A percentile compares a stretch with the other conserved stretches of the same genome.
Evolutionary conservation across 352 stramenopile species (phyloP).

Genomic region (Globisporangium uncinulatum): DNA sequence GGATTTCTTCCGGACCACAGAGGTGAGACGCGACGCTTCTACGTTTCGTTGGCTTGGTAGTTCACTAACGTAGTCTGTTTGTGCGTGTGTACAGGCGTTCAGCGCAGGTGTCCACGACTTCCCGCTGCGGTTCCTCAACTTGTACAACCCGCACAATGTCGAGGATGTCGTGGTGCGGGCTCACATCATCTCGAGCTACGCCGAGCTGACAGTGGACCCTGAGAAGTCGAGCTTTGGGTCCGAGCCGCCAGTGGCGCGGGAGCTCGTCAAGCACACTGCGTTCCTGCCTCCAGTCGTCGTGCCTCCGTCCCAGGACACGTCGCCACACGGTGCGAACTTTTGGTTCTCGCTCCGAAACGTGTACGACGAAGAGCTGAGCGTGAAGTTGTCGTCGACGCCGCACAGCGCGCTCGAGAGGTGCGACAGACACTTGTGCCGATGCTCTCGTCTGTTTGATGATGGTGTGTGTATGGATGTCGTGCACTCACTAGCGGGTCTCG

Average conservation of each 20-base stretch:
- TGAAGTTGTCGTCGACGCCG: constrained; percentile 50
- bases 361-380: constrained; percentile 77
- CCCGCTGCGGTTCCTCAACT: constrained; percentile 56
- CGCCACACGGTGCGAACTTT: constrained; percentile 58
- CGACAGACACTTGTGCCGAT: constrained; percentile 1
- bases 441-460: background rate
- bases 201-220: constrained; percentile 70
- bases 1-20: constrained; percentile 54
- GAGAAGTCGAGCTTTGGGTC: constrained; percentile 49
- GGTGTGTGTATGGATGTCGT: background rate
- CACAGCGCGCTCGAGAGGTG: constrained; percentile 45
- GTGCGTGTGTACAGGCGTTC: constrained; percentile 29
- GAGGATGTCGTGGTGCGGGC: constrained; percentile 50
- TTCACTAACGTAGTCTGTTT: background rate
- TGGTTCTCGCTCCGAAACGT: constrained; percentile 85
- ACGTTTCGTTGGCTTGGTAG: background rate
- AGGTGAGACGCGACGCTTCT: constrained; percentile 29
- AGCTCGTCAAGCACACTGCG: constrained; percentile 35
- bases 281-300: constrained; percentile 73
- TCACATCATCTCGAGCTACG: constrained; percentile 84
- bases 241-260: constrained; percentile 11
- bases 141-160: constrained; percentile 80
- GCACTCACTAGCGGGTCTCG: background rate
- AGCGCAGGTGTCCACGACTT: constrained; percentile 55
- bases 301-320: constrained; percentile 45